phyloP scores from a whole-genome alignment of 208 protist species.

The Leishmania lainsoni region DNA sequence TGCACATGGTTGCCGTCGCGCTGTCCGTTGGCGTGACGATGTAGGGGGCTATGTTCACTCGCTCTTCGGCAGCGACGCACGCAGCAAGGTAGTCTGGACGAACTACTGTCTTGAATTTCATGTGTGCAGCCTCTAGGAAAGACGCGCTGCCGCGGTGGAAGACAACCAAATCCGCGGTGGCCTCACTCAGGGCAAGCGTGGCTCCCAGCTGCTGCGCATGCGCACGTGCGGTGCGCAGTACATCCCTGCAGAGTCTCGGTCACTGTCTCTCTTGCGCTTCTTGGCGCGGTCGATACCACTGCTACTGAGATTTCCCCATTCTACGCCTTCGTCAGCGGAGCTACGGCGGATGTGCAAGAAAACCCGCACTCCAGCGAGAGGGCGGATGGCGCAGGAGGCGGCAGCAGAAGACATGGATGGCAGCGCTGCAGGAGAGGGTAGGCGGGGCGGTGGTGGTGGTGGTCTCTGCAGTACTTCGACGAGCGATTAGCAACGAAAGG shows the following conservation, averaged over 20 bases:
- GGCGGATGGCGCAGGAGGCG: conserved; percentile 13
- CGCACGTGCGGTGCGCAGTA: conserved; percentile 19
- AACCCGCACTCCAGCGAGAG: conserved; percentile 49
- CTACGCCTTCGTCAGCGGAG: background rate
- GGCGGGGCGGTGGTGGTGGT: background rate
- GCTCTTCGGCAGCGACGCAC: conserved; percentile 30
- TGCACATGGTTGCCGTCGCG: background rate
- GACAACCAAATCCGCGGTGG: conserved; percentile 56
- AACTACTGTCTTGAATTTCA: conserved; percentile 48
- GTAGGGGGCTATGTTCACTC: conserved; percentile 32
- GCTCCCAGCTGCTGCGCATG: conserved; percentile 58
- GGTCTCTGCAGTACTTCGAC: background rate
- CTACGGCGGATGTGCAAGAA: conserved; percentile 62
- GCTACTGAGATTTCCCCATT: background rate
- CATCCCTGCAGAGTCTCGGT: background rate
- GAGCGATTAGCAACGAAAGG: background rate
- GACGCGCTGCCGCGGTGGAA: conserved; percentile 47
- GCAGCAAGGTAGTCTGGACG: conserved; percentile 50
- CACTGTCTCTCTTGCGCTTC: background rate
- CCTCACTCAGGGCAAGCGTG: conserved; percentile 53
- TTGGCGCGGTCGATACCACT: background rate
- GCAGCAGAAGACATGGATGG: background rate
- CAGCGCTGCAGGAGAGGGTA: background rate
- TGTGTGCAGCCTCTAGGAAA: conserved; percentile 27
- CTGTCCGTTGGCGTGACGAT: background rate